phyloP scores from a whole-genome alignment of 169 alveolate genomes.

The Eimeria necatrix region DNA sequence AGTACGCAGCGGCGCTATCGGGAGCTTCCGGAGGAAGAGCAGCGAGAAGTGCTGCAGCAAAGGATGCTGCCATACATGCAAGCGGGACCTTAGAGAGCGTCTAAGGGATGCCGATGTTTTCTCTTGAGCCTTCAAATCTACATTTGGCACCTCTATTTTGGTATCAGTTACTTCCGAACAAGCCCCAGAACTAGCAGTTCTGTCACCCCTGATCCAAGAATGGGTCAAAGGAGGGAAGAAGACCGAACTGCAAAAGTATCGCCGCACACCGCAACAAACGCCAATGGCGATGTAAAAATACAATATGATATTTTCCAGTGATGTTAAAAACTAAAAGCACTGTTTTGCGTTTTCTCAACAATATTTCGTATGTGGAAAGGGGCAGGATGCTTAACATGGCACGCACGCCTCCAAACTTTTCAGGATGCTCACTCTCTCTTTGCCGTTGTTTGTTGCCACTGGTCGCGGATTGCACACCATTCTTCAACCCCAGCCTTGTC shows the following conservation, averaged over 20 bases:
- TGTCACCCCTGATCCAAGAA: conserved; percentile 28
- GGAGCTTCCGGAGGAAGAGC: conserved; percentile 74
- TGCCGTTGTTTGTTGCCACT: conserved; percentile 40
- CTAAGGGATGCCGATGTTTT: background rate
- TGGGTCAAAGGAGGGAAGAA: conserved; percentile 63
- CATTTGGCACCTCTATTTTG: background rate
- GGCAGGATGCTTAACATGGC: too few species aligned
- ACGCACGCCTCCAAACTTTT: too few species aligned
- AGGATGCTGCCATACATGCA: conserved; percentile 77
- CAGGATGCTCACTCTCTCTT: conserved; percentile 20
- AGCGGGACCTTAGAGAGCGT: conserved; percentile 1
- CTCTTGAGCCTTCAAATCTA: background rate
- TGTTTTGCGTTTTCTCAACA: too few species aligned
- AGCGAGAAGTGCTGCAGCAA: conserved; percentile 77
- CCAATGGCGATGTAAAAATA: background rate
- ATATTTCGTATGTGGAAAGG: too few species aligned
- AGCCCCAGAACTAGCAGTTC: background rate
- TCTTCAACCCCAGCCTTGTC: conserved; percentile 61
- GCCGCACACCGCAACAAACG: background rate
- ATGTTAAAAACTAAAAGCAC: too few species aligned
- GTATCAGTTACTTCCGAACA: background rate
- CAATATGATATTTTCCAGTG: too few species aligned
- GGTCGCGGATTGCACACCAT: conserved; percentile 22
- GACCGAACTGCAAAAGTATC: conserved; percentile 24
- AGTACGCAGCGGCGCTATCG: conserved; percentile 62